phyloP scores from a whole-genome alignment of 2,329 filamentous ascomycete species.

The Neonectria sp. region DNA sequence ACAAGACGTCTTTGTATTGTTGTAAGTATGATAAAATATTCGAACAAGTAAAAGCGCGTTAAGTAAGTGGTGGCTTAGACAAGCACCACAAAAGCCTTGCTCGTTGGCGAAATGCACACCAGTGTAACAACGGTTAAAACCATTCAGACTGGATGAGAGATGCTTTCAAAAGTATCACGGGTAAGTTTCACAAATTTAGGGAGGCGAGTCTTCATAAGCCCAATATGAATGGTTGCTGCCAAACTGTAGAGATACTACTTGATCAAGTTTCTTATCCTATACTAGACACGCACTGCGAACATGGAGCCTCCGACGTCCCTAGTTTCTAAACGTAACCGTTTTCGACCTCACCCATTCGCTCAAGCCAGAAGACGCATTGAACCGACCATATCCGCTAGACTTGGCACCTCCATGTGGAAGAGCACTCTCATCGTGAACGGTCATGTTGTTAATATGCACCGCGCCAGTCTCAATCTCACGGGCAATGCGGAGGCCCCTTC shows the following conservation, averaged over 20 bases:
- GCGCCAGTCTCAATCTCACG: constrained; percentile 76
- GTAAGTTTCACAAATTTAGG: too few species aligned
- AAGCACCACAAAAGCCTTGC: too few species aligned
- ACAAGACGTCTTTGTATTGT: too few species aligned
- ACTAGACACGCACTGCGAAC: not conserved
- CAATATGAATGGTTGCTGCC: too few species aligned
- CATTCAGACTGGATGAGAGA: too few species aligned
- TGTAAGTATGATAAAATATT: too few species aligned
- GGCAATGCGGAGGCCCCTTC: constrained; percentile 71
- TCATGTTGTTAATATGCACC: constrained; percentile 78
- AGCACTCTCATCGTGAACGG: constrained; percentile 74
- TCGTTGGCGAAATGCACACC: too few species aligned
- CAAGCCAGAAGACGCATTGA: constrained; percentile 67
- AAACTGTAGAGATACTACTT: not conserved
- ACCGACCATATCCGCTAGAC: constrained; percentile 74
- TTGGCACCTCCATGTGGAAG: constrained; percentile 79
- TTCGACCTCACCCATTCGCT: constrained; percentile 76
- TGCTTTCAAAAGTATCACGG: too few species aligned
- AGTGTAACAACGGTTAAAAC: too few species aligned
- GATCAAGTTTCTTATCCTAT: not conserved
- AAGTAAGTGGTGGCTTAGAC: too few species aligned
- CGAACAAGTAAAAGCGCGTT: too few species aligned
- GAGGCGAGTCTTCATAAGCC: too few species aligned
- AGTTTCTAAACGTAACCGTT: constrained; percentile 71
- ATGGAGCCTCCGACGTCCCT: not conserved